Base-by-base conservation (phyloP, 768 basidiomycete genomes). In the Coprinopsis sp. region DNA sequence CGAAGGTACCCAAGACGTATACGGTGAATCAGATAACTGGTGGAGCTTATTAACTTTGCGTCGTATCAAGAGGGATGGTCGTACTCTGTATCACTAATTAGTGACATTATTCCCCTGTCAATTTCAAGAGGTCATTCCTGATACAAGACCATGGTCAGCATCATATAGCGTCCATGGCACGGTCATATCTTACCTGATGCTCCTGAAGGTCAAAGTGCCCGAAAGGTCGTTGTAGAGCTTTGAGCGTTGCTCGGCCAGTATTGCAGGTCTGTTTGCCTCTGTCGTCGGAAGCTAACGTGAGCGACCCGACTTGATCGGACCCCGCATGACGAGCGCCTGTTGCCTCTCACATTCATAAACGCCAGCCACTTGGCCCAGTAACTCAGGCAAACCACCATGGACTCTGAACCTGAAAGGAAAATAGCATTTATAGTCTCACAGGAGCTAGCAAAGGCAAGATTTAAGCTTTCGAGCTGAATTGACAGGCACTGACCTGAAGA, bases 1-100 rank as follows among this genome's bases (percentile, higher is more conserved):
- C 91, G 86, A n/a, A 97, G 73, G 60, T 93, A 92, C 11, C 85
- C 81, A 22, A 97, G 71, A 4, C 93, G 84, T 4, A 96, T 71
- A 53, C 78, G 81, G 61, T 96, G 94, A 6, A 94, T 87, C 29
- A 95, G 72, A 60, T 83, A 78, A 51, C 78, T 79, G 49, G 8
- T 43, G 16, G 51, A 51, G 16, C 49, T 42, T 33, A 12, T 33
- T 33, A 16, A 7, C 10, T 10, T 19, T 14, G 13, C 18, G 22
- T 31, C 5, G 51, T 33, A 22, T 4, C 8, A 4, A 33, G 3
- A 11, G 33, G 18, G 33, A 25, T 4, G 23, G 18, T 29, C 41
- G 23, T 28, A 46, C 44, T 46, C 34, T 24, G 44, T 37, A 37
- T 46, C 44, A 21, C 44, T 46, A 36, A 46, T 46, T 37, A 46